A percentile compares a stretch with the other conserved stretches of the same genome.
Evolutionary conservation across 176 grass and related monocot species (phyloP).

Genomic region (Alloteropsis semialata): DNA sequence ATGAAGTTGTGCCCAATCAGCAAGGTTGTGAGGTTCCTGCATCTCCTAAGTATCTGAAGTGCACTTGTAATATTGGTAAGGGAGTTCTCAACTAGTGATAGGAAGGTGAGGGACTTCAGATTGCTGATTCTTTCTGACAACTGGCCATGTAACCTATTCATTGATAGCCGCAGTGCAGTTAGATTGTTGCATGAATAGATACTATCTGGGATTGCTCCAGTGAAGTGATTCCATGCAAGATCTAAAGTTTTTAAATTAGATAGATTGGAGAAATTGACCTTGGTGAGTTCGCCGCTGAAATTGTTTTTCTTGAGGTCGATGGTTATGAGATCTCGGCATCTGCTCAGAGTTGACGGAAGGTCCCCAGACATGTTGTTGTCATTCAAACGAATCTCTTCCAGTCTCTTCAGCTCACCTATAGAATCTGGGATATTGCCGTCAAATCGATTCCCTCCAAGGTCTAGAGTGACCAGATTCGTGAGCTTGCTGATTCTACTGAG

Average conservation of each 20-base stretch:
- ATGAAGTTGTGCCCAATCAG: constrained; percentile 26
- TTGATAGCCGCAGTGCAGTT: constrained; percentile 32
- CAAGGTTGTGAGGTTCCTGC: constrained; percentile 34
- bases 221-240: constrained; percentile 31
- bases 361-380: constrained; percentile 33
- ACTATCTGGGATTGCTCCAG: constrained; percentile 40
- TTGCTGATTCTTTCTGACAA: constrained; percentile 29
- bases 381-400: constrained; percentile 29
- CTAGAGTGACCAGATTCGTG: constrained; percentile 33
- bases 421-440: constrained; percentile 24
- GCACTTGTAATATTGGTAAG: constrained; percentile 34
- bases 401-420: constrained; percentile 26
- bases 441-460: constrained; percentile 30
- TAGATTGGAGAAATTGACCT: constrained; percentile 43
- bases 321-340: constrained; percentile 23
- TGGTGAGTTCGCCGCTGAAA: constrained; percentile 30
- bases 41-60: constrained; percentile 30
- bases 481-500: constrained; percentile 3
- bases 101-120: constrained; percentile 38
- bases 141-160: not conserved
- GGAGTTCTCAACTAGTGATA: constrained; percentile 22
- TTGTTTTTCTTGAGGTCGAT: constrained; percentile 43
- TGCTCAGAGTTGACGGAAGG: constrained; percentile 32
- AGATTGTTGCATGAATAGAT: constrained; percentile 46
- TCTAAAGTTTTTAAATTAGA: constrained; percentile 36